phyloP scores from a whole-genome alignment of 2,329 filamentous ascomycete genomes.

The Fusarium nanum region DNA sequence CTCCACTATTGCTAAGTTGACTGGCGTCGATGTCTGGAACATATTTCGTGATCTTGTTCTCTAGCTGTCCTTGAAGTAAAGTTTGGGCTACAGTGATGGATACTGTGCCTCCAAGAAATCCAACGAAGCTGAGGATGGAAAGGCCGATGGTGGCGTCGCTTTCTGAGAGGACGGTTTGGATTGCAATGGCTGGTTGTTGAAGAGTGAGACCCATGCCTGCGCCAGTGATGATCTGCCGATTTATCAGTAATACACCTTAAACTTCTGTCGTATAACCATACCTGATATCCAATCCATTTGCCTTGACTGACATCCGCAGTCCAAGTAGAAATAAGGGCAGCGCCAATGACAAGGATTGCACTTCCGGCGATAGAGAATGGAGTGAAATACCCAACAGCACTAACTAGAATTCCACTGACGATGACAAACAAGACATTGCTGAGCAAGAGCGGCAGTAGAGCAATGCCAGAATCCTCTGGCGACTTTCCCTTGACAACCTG shows the following conservation, averaged over 20 bases:
- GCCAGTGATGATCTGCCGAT: slow-evolving; percentile 3
- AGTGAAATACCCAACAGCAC: slow-evolving; percentile 3
- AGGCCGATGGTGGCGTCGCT: slow-evolving; percentile 11
- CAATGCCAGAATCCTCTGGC: slow-evolving; percentile 1
- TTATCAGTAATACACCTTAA: neutral
- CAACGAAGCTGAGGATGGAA: slow-evolving; percentile 15
- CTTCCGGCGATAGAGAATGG: slow-evolving; percentile 19
- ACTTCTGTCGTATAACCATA: neutral
- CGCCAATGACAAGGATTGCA: neutral
- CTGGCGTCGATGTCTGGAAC: neutral
- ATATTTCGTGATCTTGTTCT: neutral
- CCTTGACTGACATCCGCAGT: neutral
- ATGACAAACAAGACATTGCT: slow-evolving; percentile 22
- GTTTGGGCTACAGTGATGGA: slow-evolving; percentile 26
- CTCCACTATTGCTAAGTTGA: slow-evolving; percentile 12
- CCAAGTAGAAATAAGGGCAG: slow-evolving; percentile 16
- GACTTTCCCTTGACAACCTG: slow-evolving; percentile 24
- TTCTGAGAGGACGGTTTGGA: slow-evolving; percentile 16
- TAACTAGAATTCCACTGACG: slow-evolving; percentile 15
- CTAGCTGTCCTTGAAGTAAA: slow-evolving; percentile 1
- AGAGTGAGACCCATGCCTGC: slow-evolving; percentile 14
- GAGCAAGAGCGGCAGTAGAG: neutral
- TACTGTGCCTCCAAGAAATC: slow-evolving; percentile 14
- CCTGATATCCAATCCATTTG: slow-evolving; percentile 24
- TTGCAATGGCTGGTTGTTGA: slow-evolving; percentile 18